Evolutionary conservation across 768 basidiomycete species (phyloP).

Genomic region (Rhodotorula taiwanensis): DNA sequence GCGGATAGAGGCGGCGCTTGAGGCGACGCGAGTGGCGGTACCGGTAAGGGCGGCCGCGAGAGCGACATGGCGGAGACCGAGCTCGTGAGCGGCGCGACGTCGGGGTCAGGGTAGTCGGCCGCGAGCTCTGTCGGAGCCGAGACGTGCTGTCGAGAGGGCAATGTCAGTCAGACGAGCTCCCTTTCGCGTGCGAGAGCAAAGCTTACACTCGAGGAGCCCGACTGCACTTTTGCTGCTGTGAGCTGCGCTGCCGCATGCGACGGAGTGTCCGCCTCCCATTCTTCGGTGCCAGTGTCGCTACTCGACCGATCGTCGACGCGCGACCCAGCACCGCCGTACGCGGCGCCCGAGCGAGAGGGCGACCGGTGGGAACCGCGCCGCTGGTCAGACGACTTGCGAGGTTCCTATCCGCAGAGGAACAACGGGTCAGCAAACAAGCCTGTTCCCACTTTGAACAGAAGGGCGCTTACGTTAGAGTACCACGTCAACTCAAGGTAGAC

Average conservation of each 20-base stretch:
- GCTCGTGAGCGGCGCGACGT: slow-evolving; percentile 21
- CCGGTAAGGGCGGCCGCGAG: slow-evolving; percentile 19
- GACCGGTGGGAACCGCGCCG: slow-evolving; percentile 4
- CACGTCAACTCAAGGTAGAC: slow-evolving; percentile 90
- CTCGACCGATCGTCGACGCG: slow-evolving; percentile 6
- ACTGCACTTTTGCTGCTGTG: no score
- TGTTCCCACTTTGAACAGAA: no score
- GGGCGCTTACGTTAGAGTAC: slow-evolving; percentile 51
- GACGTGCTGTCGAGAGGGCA: accelerated
- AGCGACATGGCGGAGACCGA: slow-evolving; percentile 27
- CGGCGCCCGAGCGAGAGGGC: neutral
- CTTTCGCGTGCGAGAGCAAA: neutral
- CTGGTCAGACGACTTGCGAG: neutral
- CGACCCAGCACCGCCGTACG: slow-evolving; percentile 25
- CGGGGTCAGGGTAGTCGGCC: slow-evolving; percentile 32
- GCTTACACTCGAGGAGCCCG: no score
- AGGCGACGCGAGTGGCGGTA: slow-evolving; percentile 1
- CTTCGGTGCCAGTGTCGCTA: slow-evolving; percentile 3
- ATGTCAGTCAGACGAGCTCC: neutral
- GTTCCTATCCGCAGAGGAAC: slow-evolving; percentile 18
- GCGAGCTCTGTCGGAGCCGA: slow-evolving; percentile 6
- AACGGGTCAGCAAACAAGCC: no score
- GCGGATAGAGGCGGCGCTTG: neutral
- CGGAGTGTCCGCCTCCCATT: slow-evolving; percentile 12
- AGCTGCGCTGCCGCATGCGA: no score